Base-by-base conservation (phyloP, 192 early-diverging fungal genomes). In the Spizellomyces sp. region DNA sequence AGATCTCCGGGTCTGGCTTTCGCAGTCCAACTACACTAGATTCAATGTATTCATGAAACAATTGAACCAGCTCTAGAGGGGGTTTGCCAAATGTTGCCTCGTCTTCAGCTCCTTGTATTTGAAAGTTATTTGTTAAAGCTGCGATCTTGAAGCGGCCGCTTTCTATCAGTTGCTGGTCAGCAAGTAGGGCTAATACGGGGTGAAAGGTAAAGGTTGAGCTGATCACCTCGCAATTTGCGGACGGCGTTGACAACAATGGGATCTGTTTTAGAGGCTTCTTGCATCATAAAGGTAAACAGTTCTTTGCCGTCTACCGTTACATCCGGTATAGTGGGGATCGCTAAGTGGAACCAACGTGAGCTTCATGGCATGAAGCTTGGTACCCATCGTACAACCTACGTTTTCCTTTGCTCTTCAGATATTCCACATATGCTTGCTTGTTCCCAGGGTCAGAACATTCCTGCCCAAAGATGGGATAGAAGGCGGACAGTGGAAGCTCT, bases 91-190 rank as follows among this genome's bases (percentile, higher is more conserved):
- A 64, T 36, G 14, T 41, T n/a, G 56, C 69, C 36, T 76, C 79
- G 7, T 70, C 57, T 62, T 82, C 78, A 27, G 77, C 45, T 0
- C 64, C 45, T 22, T 68, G 73, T 64, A 50, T 57, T 62, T 57
- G 62, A 48, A 91, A 95, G 79, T 94, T 94, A 71, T 95, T 95
- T 4, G 94, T 94, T 75, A 95, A 79, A 17, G 94, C 94, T 0
- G 86, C 92, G 7, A 93, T 76, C 41, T 78, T 89, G 73, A 85
- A 91, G 17, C 74, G 45, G 45, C 87, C 89, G 15, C 74, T 74
- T 15, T 71, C 71, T 64, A 19, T 62, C 17, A 0, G 3, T 0
- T 36, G 17, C 41, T 15, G 41, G 41, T 78, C 62, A 59, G 65
- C 68, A 14, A 43, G 46, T 45, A 36, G 22, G 64, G 45, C 45